Percentiles rank a stretch among this genome's conserved stretches.
Evolutionary conservation across 768 basidiomycete species (phyloP).

Genomic region (Lactarius quietus): DNA sequence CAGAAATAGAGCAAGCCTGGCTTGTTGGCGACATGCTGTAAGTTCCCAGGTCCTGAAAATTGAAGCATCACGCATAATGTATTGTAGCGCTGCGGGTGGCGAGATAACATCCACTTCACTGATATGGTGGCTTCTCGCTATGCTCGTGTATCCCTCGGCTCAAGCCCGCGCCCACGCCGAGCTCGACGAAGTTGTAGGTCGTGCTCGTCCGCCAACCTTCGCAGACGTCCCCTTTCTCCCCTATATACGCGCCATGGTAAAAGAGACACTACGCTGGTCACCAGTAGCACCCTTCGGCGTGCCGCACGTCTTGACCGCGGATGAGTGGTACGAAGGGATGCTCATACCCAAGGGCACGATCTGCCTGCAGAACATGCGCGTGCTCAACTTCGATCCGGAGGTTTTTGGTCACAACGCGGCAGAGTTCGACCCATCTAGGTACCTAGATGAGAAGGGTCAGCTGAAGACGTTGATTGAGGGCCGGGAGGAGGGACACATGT

Average conservation of each 20-base stretch:
- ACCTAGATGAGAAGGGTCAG: constrained; percentile 4
- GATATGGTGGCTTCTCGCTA: constrained; percentile 37
- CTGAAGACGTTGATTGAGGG: constrained; percentile 22
- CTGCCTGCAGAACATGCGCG: background rate
- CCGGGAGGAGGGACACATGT: constrained; percentile 30
- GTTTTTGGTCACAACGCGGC: background rate
- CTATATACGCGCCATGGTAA: constrained; percentile 38
- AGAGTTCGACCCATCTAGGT: background rate
- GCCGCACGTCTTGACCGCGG: background rate
- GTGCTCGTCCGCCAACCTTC: constrained; percentile 37
- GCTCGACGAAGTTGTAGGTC: constrained; percentile 38
- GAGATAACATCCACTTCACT: constrained; percentile 27
- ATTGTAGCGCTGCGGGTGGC: background rate
- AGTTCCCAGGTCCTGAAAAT: background rate
- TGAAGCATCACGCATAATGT: background rate
- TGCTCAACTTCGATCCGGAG: background rate
- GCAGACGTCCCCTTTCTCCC: constrained; percentile 34
- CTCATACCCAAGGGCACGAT: constrained; percentile 21
- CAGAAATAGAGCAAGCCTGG: constrained; percentile 20
- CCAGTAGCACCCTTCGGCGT: constrained; percentile 27
- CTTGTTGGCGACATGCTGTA: constrained; percentile 19
- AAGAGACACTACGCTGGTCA: constrained; percentile 34
- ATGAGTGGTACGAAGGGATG: constrained; percentile 18
- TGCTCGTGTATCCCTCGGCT: constrained; percentile 38
- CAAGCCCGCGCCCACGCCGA: constrained; percentile 40